Percentiles rank a stretch among this genome's conserved stretches.
phyloP scores from a whole-genome alignment of 495 filamentous ascomycete genomes.

The Tricharina praecox region DNA sequence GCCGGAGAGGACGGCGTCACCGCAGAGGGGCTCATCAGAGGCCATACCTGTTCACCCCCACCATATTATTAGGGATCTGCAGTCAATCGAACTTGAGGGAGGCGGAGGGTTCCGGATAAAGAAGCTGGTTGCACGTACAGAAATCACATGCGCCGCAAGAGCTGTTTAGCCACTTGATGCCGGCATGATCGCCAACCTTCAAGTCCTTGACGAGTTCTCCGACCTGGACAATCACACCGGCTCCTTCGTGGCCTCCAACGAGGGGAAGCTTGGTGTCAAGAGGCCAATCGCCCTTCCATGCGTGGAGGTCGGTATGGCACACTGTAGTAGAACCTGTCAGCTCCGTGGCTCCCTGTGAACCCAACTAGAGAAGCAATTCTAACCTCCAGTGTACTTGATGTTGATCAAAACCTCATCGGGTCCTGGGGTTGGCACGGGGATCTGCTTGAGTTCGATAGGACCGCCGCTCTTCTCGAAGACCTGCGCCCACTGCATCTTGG shows the following conservation, averaged over 20 bases:
- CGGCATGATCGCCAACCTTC: conserved; percentile 63
- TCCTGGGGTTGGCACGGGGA: conserved; percentile 58
- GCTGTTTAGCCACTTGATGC: conserved; percentile 85
- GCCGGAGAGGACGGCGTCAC: conserved; percentile 54
- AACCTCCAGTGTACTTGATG: conserved; percentile 64
- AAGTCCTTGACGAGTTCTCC: conserved; percentile 57
- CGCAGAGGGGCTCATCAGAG: conserved; percentile 58
- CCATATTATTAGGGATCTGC: too few species aligned
- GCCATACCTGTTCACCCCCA: conserved; percentile 14
- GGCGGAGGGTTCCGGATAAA: not conserved
- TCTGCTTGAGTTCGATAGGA: conserved; percentile 62
- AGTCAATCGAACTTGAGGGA: too few species aligned
- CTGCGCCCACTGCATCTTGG: conserved; percentile 70
- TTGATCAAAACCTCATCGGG: conserved; percentile 82
- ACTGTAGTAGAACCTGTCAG: conserved; percentile 30
- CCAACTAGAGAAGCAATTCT: not conserved
- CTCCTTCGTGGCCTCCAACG: conserved; percentile 91
- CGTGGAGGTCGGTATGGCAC: conserved; percentile 61
- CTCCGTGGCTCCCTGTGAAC: not conserved
- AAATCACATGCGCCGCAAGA: conserved; percentile 62
- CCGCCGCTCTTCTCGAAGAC: conserved; percentile 64
- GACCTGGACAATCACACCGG: conserved; percentile 66
- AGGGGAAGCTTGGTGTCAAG: conserved; percentile 58
- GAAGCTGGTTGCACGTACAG: conserved; percentile 36
- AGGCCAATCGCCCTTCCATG: conserved; percentile 80